Evolutionary conservation across 176 grass and related monocot species (phyloP).

Genomic region (Carex scoparia): DNA sequence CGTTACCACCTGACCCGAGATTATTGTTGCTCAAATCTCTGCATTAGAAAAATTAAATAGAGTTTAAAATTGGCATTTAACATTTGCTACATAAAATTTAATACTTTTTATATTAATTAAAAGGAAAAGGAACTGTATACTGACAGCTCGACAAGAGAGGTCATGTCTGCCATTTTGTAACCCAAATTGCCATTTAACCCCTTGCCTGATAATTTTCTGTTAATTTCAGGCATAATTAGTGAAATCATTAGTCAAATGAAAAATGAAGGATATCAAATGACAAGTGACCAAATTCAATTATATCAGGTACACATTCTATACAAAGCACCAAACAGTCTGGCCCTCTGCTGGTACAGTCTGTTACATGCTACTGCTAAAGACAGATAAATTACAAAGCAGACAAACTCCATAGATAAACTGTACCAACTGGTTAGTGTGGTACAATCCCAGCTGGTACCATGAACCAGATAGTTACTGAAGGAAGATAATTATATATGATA

Average conservation of each 20-base stretch:
- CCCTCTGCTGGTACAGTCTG: not conserved
- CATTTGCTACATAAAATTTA: not conserved
- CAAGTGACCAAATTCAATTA: not conserved
- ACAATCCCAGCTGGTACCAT: not conserved
- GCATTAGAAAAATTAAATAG: slow-evolving; percentile 20
- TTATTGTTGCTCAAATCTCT: slow-evolving; percentile 82
- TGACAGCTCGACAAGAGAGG: slow-evolving; percentile 64
- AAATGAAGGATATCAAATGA: slow-evolving; percentile 36
- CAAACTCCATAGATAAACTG: not conserved
- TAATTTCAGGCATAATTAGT: not conserved
- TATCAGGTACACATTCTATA: not conserved
- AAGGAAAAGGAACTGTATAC: slow-evolving; percentile 26
- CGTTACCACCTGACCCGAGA: slow-evolving; percentile 44
- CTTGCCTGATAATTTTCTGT: slow-evolving; percentile 66
- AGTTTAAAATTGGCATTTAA: slow-evolving; percentile 1
- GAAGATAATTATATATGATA: not conserved
- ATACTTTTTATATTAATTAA: not conserved
- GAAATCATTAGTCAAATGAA: slow-evolving; percentile 10
- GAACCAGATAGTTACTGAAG: not conserved
- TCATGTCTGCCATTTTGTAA: slow-evolving; percentile 67
- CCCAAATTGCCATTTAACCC: slow-evolving; percentile 62
- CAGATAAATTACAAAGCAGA: not conserved
- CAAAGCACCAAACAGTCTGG: not conserved
- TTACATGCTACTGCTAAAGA: not conserved
- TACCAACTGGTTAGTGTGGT: not conserved